Conservation (phyloP, 306 rosid species). For the Fragaria nilgerrensis region DNA sequence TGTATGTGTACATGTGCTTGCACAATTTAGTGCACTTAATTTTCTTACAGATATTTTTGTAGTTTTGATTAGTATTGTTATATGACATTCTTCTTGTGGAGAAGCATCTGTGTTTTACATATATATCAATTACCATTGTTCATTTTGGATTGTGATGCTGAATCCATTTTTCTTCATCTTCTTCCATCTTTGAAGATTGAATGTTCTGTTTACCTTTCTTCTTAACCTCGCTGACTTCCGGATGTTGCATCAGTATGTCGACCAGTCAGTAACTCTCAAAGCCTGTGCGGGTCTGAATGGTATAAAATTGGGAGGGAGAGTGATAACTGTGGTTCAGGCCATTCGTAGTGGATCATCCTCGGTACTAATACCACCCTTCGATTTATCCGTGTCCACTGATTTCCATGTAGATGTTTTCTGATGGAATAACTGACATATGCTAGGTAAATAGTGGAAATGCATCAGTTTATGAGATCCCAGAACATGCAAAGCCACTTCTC, state of each 20-base stretch:
- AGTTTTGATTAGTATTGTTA: too few species aligned
- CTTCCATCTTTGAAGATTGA: not conserved
- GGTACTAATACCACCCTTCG: slow-evolving; percentile 41
- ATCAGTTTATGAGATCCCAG: slow-evolving; percentile 65
- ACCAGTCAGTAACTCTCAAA: slow-evolving; percentile 68
- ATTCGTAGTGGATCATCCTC: slow-evolving; percentile 37
- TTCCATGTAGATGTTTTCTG: slow-evolving; percentile 19
- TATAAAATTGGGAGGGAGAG: slow-evolving; percentile 73
- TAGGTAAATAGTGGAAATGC: slow-evolving; percentile 53
- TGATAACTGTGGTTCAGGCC: slow-evolving; percentile 73
- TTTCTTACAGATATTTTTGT: not conserved
- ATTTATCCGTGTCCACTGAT: not conserved
- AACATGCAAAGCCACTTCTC: slow-evolving; percentile 76
- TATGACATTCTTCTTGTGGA: not conserved
- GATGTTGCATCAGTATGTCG: slow-evolving; percentile 59
- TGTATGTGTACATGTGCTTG: not conserved
- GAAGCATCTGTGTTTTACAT: not conserved
- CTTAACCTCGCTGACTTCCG: slow-evolving; percentile 30
- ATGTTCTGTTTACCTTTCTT: not conserved
- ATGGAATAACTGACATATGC: slow-evolving; percentile 20
- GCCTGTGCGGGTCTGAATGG: slow-evolving; percentile 94
- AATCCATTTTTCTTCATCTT: not conserved
- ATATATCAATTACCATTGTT: not conserved
- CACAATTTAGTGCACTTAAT: not conserved
- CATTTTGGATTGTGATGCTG: not conserved